A percentile compares a stretch with the other conserved stretches of the same genome.
Evolutionary conservation across 192 early-diverging fungal species (phyloP).

Genomic region (Neocallimastix lanati): DNA sequence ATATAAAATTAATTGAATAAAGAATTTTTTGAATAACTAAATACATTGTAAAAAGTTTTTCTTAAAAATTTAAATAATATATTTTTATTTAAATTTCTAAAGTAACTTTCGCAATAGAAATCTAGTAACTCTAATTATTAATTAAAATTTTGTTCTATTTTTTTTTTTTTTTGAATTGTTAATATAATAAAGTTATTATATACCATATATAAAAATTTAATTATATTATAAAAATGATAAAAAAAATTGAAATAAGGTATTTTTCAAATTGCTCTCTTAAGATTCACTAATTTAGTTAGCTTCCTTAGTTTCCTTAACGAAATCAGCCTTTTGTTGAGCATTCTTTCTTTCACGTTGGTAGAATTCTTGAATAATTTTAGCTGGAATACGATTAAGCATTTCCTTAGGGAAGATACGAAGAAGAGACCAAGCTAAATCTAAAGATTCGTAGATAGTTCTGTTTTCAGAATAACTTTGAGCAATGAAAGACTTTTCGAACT

Average conservation of each 20-base stretch:
- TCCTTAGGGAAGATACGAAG: conserved; percentile 99
- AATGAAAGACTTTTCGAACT: conserved; percentile 97
- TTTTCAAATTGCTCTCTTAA: too few relatives aligned
- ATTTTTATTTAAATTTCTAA: background rate
- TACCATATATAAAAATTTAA: background rate
- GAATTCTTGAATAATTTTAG: conserved; percentile 82
- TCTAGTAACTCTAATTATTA: background rate
- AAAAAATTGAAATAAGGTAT: background rate
- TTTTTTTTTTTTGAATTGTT: background rate
- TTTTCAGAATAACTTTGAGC: conserved; percentile 91
- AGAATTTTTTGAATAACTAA: background rate
- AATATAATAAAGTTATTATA: background rate
- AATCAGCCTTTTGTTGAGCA: background rate
- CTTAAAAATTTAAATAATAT: background rate
- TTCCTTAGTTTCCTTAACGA: background rate
- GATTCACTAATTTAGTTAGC: background rate
- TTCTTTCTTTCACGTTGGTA: conserved; percentile 55
- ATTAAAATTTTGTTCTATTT: background rate
- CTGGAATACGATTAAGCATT: conserved; percentile 95
- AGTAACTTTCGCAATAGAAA: background rate
- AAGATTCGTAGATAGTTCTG: conserved; percentile 86
- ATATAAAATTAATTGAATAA: background rate
- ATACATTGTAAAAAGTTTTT: background rate
- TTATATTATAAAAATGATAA: background rate
- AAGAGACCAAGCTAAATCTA: conserved; percentile 96